Percentiles rank a stretch among this genome's conserved stretches.
These are phyloP conservation scores for Tolypocladium ovalisporum DNA, from an alignment of 2,329 filamentous ascomycete genomes.

Conservation along the genomic window DNA sequence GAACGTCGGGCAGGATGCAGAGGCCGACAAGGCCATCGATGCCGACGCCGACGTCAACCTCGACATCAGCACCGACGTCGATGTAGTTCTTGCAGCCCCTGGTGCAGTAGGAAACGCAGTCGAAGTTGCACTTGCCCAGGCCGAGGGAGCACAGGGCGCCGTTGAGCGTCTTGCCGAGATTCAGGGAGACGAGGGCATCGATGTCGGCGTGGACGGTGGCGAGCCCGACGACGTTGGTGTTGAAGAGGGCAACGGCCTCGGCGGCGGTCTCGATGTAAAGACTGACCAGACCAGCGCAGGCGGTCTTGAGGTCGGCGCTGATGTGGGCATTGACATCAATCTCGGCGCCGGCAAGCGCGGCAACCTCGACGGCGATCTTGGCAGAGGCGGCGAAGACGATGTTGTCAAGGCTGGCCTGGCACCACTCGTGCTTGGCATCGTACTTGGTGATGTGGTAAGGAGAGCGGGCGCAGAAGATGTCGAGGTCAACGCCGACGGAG, in stretches of 20 bases:
- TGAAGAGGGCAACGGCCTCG: conserved; percentile 25
- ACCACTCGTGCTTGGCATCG: conserved; percentile 21
- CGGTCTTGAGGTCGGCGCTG: conserved; percentile 19
- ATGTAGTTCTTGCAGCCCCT: conserved; percentile 27
- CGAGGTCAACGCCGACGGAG: conserved; percentile 15
- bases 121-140: conserved; percentile 20
- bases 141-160: conserved; percentile 18
- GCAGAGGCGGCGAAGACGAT: conserved; percentile 22
- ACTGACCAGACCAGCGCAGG: conserved; percentile 18
- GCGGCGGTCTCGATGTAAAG: conserved; percentile 19
- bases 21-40: conserved; percentile 19
- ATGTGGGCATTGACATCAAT: conserved; percentile 11
- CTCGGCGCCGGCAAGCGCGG: conserved; percentile 9
- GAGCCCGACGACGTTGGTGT: conserved; percentile 22
- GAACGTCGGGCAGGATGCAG: conserved; percentile 19
- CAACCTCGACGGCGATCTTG: conserved; percentile 15
- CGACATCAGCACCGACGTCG: conserved; percentile 13
- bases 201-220: conserved; percentile 14
- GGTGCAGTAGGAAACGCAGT: conserved; percentile 26
- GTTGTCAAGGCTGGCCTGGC: conserved; percentile 21
- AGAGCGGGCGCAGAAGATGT: conserved; percentile 21
- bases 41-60: conserved; percentile 10
- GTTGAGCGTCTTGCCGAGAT: conserved; percentile 13
- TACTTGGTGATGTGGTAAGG: conserved; percentile 24
- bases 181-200: conserved; percentile 12